These are phyloP conservation scores for Flueggea neowawraea DNA, from an alignment of 441 rosid genomes.

Conservation along the genomic window DNA sequence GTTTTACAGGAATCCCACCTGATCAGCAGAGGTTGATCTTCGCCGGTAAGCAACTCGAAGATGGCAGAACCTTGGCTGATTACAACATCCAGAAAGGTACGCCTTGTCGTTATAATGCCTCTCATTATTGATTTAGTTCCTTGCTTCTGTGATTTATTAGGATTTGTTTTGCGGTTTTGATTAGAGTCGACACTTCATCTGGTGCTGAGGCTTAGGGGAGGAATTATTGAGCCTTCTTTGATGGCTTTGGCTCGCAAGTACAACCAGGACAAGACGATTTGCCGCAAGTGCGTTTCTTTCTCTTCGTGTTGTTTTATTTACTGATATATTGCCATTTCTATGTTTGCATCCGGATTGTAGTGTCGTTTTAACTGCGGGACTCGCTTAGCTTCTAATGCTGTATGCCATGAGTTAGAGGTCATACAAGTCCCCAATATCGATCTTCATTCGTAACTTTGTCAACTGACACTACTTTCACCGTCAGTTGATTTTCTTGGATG, in stretches of 20 bases:
- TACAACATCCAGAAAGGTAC: conserved; percentile 71
- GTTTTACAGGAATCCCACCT: conserved; percentile 49
- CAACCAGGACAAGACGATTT: conserved; percentile 90
- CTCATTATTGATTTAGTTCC: background rate
- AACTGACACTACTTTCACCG: conserved; percentile 11
- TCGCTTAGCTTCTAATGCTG: conserved; percentile 37
- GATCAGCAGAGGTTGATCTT: conserved; percentile 78
- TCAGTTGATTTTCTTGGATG: conserved; percentile 36
- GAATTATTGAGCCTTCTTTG: conserved; percentile 92
- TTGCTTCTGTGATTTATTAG: background rate
- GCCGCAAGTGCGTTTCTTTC: conserved; percentile 64
- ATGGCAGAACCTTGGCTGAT: conserved; percentile 70
- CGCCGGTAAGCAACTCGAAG: conserved; percentile 83
- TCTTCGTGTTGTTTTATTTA: background rate
- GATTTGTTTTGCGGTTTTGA: background rate
- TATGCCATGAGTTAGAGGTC: conserved; percentile 26
- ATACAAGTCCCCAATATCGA: conserved; percentile 34
- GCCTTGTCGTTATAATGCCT: background rate
- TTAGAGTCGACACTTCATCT: conserved; percentile 84
- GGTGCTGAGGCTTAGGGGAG: conserved; percentile 95
- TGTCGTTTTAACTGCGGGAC: conserved; percentile 12
- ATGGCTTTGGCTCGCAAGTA: conserved; percentile 93
- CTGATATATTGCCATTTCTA: background rate
- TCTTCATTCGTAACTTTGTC: conserved; percentile 34
- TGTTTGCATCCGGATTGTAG: background rate